Evolutionary conservation across 1,284 basidiomycete genomes (phyloP), one percentile per base, ranked within the genome.

Genomic region (Ceratobasidium theobromae): DNA sequence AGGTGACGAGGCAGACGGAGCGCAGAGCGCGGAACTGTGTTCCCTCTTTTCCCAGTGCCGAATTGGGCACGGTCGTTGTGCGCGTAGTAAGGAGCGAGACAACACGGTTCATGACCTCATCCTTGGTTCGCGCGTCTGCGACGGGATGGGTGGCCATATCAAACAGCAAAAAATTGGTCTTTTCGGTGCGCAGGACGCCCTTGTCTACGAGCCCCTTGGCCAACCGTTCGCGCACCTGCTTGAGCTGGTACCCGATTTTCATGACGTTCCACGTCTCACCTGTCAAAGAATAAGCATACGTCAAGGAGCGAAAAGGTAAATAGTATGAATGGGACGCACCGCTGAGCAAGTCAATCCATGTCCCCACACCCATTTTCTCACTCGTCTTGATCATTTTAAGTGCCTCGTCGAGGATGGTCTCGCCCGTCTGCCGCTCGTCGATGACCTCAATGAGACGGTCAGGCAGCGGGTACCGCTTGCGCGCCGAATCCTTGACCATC

Each of bases 221-320:
- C 51, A 98, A 86, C 23, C 95, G 89, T 77, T 98, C 95, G 64
- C 95, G 88, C 49, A 98, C 95, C 78, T 97, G 95, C 77, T 98
- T 98, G 55, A 98, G 86, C 77, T 98, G 95, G 78, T 94, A 98
- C 28, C 94, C 94, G 66, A 97, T 97, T 79, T 97, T 97, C 88
- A 97, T 93, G 4, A 97, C 93, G 75, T 98, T 97, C 95, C 95
- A 98, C 58, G 95, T 98, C 79, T 98, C 95, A 69, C 94, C 94
- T 96, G 74, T n/a, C 41, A 33, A 45, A 46, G 27, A 48, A 54
- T 62, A 18, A 32, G 51, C 16, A 48, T 27, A 32, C 64, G 9
- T 38, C 35, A 16, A 38, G 35, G 35, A 38, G 9, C 9, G 16
- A 38, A 62, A 52, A 67, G 51, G 30, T 18, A 40, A 52, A 55